Evolutionary conservation across 805 yeast species (phyloP), one percentile per base, ranked within the genome.

Genomic region (Kodamaea leandrae): DNA sequence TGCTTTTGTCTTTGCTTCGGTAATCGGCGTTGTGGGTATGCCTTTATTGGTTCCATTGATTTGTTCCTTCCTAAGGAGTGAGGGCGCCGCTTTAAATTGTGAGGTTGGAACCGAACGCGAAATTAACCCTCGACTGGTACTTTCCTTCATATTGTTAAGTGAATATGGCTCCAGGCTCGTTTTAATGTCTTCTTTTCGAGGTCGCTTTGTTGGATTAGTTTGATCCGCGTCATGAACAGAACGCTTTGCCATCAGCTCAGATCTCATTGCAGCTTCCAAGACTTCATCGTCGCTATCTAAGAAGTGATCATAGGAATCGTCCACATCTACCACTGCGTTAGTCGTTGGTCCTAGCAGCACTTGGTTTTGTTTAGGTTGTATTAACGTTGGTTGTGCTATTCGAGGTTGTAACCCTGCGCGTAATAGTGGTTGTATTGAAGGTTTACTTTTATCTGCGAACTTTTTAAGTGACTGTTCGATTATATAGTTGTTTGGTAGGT

Each of bases 401-500:
- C n/a, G n/a, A n/a, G n/a, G n/a, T n/a, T n/a, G n/a, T n/a, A n/a
- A n/a, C n/a, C n/a, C n/a, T n/a, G n/a, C n/a, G n/a, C n/a, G n/a
- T n/a, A n/a, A n/a, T n/a, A n/a, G n/a, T n/a, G n/a, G n/a, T n/a
- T n/a, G n/a, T n/a, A n/a, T n/a, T n/a, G n/a, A n/a, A n/a, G n/a
- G n/a, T 21, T 21, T 21, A 9, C 24, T 9, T 16, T 30, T 30
- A n/a, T 14, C 9, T 12, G 18, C 33, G 18, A 9, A 30, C 13
- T 16, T 7, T 30, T 45, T 42, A 8, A 41, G 20, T 13, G 32
- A 42, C 29, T 38, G 32, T 4, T 37, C 35, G 18, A 48, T 37
- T 8, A 48, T 27, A 8, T 17, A 15, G 4, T 38, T 36, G 2
- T 39, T 14, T 6, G 51, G 51, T 15, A 45, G 37, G 14, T 48